phyloP scores from a whole-genome alignment of 495 filamentous ascomycete genomes.

The Aspergillus carlsbadensis region DNA sequence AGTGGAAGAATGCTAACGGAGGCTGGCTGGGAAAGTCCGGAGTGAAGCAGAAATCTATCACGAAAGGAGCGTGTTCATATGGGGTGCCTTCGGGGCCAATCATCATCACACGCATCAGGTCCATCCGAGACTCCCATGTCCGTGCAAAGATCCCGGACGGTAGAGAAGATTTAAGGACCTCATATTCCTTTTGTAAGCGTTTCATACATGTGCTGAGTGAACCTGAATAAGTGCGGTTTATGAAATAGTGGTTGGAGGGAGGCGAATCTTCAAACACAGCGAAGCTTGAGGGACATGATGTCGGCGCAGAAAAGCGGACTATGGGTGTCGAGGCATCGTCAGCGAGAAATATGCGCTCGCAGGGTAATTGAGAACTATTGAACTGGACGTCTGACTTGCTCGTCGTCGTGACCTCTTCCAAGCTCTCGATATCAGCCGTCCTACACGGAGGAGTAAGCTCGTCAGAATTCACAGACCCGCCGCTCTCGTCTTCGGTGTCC shows the following conservation, averaged over 20 bases:
- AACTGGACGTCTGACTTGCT: conserved; percentile 13
- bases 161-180: conserved; percentile 54
- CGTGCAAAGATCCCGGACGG: conserved; percentile 57
- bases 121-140: conserved; percentile 58
- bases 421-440: neutral
- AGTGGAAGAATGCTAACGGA: conserved; percentile 55
- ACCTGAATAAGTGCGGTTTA: conserved; percentile 13
- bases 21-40: conserved; percentile 46
- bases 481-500: conserved; percentile 24
- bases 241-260: conserved; percentile 51
- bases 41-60: conserved; percentile 56
- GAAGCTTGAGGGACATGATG: conserved; percentile 36
- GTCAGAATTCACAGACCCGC: neutral
- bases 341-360: neutral
- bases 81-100: conserved; percentile 59
- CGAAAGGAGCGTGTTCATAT: conserved; percentile 60
- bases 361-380: neutral
- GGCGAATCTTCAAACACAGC: conserved; percentile 41
- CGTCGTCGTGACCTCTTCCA: conserved; percentile 11
- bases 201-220: conserved; percentile 32
- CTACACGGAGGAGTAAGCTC: neutral
- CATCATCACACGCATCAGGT: conserved; percentile 58
- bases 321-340: neutral
- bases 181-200: conserved; percentile 54
- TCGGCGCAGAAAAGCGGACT: conserved; percentile 21